phyloP scores from a whole-genome alignment of 805 yeast species.

The Diddensiella santjacobensis region DNA sequence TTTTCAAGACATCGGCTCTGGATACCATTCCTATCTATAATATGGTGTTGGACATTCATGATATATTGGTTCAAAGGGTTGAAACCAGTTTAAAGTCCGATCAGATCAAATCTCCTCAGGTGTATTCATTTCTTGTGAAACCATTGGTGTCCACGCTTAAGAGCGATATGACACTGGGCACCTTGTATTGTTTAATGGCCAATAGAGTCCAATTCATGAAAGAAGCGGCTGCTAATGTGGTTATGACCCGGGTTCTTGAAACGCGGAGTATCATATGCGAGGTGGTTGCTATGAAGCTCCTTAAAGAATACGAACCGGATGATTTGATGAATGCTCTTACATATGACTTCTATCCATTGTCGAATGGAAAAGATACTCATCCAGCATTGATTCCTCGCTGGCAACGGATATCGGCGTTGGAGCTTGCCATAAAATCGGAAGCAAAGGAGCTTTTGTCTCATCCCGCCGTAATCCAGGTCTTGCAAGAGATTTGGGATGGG shows the following conservation, averaged over 20 bases:
- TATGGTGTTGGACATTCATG: conserved; percentile 38
- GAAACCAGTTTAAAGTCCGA: conserved; percentile 47
- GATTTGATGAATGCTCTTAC: conserved; percentile 46
- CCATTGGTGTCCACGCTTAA: conserved; percentile 42
- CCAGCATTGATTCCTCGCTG: conserved; percentile 29
- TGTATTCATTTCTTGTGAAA: conserved; percentile 43
- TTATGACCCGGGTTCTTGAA: conserved; percentile 32
- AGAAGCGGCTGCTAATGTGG: conserved; percentile 32
- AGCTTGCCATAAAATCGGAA: conserved; percentile 49
- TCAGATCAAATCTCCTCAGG: conserved; percentile 50
- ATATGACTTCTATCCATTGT: conserved; percentile 44
- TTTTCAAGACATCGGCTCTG: conserved; percentile 25
- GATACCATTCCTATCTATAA: conserved; percentile 36
- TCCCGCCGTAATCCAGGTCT: conserved; percentile 45
- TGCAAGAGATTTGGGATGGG: conserved; percentile 51
- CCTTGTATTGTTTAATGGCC: conserved; percentile 40
- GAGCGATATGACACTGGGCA: conserved; percentile 29
- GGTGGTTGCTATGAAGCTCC: conserved; percentile 47
- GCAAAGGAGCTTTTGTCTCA: conserved; percentile 51
- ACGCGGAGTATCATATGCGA: conserved; percentile 53
- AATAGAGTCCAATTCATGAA: conserved; percentile 37
- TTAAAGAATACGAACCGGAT: conserved; percentile 42
- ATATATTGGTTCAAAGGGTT: conserved; percentile 41
- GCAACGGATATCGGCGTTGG: conserved; percentile 46
- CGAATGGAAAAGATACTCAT: conserved; percentile 31